These are phyloP conservation scores for Zostera marina DNA, from an alignment of 116 monocot species.

Conservation along the genomic window DNA sequence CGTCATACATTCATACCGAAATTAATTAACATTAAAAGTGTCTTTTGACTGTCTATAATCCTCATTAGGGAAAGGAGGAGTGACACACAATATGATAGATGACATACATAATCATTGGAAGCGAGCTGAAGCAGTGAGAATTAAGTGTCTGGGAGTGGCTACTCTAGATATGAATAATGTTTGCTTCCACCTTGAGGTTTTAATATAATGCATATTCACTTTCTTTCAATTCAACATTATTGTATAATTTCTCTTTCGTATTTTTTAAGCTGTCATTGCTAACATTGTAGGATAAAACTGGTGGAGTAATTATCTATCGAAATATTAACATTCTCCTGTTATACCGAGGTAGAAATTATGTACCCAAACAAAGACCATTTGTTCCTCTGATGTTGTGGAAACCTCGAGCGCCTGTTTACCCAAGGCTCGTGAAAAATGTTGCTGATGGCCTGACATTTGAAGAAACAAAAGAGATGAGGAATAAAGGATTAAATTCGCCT, in stretches of 20 bases:
- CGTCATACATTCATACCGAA: too few species aligned
- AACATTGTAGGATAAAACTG: conserved; percentile 65
- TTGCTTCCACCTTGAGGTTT: conserved; percentile 87
- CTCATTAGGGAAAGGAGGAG: conserved; percentile 58
- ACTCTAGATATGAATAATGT: conserved; percentile 88
- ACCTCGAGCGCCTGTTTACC: conserved; percentile 68
- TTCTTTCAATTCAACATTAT: not conserved
- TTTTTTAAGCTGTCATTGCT: not conserved
- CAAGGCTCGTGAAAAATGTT: conserved; percentile 55
- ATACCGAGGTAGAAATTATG: conserved; percentile 74
- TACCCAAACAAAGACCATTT: conserved; percentile 36
- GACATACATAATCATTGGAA: conserved; percentile 88
- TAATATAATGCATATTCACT: not conserved
- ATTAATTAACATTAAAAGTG: not conserved
- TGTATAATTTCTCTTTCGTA: not conserved
- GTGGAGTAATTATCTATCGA: conserved; percentile 56
- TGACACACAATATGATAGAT: conserved; percentile 82
- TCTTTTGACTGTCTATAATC: not conserved
- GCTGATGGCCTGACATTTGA: conserved; percentile 60
- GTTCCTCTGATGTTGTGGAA: conserved; percentile 87
- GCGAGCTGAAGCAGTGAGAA: conserved; percentile 80
- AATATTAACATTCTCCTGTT: conserved; percentile 58
- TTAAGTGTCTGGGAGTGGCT: conserved; percentile 79
- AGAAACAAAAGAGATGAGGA: conserved; percentile 78
- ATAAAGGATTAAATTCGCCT: conserved; percentile 47